These are phyloP conservation scores for Russula lepida DNA, from an alignment of 768 basidiomycete species.

Conservation along the genomic window DNA sequence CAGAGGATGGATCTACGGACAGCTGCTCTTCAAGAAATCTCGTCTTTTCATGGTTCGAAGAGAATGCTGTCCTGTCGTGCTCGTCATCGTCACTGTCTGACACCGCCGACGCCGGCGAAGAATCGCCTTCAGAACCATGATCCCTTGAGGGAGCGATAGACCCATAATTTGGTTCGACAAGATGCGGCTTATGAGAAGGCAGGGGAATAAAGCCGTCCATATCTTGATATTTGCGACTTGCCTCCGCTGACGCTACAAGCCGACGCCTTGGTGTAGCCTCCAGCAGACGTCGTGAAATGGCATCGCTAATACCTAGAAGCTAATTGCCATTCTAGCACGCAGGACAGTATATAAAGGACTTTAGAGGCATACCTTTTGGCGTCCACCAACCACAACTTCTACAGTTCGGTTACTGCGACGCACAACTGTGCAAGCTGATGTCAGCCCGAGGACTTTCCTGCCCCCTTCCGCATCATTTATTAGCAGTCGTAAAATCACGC, in stretches of 20 bases:
- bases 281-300: constrained; percentile 46
- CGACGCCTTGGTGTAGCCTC: constrained; percentile 43
- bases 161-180: constrained; percentile 34
- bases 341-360: constrained; percentile 19
- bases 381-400: constrained; percentile 12
- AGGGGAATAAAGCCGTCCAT: constrained; percentile 60
- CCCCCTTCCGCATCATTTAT: constrained; percentile 19
- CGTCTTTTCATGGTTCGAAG: constrained; percentile 49
- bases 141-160: constrained; percentile 35
- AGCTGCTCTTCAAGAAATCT: constrained; percentile 52
- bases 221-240: constrained; percentile 47
- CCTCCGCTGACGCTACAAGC: constrained; percentile 31
- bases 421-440: constrained; percentile 7
- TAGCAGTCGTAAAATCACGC: constrained; percentile 1
- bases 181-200: constrained; percentile 33
- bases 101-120: constrained; percentile 21
- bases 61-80: not conserved
- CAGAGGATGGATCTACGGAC: constrained; percentile 40
- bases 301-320: constrained; percentile 47
- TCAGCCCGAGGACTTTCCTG: constrained; percentile 18
- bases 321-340: not conserved
- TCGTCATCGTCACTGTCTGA: constrained; percentile 14
- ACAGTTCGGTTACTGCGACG: constrained; percentile 12
- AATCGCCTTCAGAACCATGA: constrained; percentile 31
- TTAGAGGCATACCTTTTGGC: constrained; percentile 23